A percentile compares a stretch with the other conserved stretches of the same genome.
phyloP scores from a whole-genome alignment of 2,329 filamentous ascomycete species.

The Drechmeria coniospora region DNA sequence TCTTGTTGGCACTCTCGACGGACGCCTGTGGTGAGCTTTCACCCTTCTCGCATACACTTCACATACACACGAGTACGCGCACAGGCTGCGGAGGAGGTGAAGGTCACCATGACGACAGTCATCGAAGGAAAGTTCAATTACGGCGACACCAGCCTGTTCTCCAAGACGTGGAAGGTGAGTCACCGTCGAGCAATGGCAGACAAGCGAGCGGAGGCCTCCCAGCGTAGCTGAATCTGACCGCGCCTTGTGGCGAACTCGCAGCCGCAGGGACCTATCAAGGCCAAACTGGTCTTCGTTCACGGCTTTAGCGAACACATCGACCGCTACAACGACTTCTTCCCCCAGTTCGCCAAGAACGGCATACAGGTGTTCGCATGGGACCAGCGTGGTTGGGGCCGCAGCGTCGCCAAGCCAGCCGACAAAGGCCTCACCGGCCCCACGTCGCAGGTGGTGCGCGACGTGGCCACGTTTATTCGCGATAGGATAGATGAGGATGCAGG shows the following conservation, averaged over 20 bases:
- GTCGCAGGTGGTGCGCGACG: conserved; percentile 55
- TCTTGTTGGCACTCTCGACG: too few species aligned
- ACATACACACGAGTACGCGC: too few species aligned
- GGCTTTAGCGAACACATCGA: conserved; percentile 80
- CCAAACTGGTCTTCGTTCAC: conserved; percentile 70
- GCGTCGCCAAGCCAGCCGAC: conserved; percentile 43
- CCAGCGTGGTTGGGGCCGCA: conserved; percentile 79
- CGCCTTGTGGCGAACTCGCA: conserved; percentile 10
- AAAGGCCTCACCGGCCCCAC: conserved; percentile 64
- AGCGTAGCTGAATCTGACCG: background rate
- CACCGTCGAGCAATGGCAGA: conserved; percentile 1
- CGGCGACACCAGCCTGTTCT: conserved; percentile 31
- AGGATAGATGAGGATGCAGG: conserved; percentile 24
- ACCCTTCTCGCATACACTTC: too few species aligned
- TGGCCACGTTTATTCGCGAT: conserved; percentile 56
- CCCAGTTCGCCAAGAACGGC: conserved; percentile 49
- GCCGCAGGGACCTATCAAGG: conserved; percentile 42
- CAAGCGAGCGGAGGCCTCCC: background rate
- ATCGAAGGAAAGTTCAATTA: conserved; percentile 35
- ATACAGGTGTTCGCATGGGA: conserved; percentile 70
- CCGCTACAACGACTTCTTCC: conserved; percentile 62
- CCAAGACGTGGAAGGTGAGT: conserved; percentile 44
- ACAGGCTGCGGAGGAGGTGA: too few species aligned
- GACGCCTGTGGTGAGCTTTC: too few species aligned
- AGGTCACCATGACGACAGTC: conserved; percentile 19